Evolutionary conservation across 805 yeast genomes (phyloP).

Genomic region (Scheffersomyces stipitis): DNA sequence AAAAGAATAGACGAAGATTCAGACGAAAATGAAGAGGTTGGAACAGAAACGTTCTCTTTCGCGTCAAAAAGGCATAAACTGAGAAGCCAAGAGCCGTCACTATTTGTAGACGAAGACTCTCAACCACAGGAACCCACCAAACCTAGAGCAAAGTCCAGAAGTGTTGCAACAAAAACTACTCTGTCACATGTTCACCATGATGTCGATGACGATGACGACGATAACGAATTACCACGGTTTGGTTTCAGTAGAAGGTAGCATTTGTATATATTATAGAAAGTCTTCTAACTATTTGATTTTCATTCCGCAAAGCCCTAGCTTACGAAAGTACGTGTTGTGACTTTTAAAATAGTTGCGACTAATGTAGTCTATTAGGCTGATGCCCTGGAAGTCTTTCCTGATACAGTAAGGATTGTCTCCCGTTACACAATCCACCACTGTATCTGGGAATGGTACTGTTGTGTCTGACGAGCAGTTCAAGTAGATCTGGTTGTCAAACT

Average conservation of each 20-base stretch:
- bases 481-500: slow-evolving; percentile 40
- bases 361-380: slow-evolving; percentile 1
- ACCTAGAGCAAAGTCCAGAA: not conserved
- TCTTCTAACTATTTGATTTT: not conserved
- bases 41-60: not conserved
- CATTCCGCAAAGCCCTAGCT: slow-evolving; percentile 23
- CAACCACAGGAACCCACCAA: not conserved
- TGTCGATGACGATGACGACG: slow-evolving; percentile 27
- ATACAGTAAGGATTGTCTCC: slow-evolving; percentile 32
- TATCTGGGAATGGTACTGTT: slow-evolving; percentile 21
- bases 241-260: slow-evolving; percentile 22
- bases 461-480: slow-evolving; percentile 19
- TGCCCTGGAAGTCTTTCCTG: slow-evolving; percentile 24
- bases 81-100: too few relatives aligned
- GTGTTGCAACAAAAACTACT: not conserved
- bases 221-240: slow-evolving; percentile 34
- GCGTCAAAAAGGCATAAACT: too few relatives aligned
- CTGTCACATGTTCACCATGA: too few relatives aligned
- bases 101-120: slow-evolving; percentile 1
- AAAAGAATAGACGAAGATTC: slow-evolving; percentile 3
- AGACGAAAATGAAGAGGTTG: not conserved
- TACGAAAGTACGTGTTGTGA: slow-evolving; percentile 40
- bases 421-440: slow-evolving; percentile 33
- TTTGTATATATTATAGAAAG: not conserved
- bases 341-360: slow-evolving; percentile 19